Evolutionary conservation across 1,284 basidiomycete genomes (phyloP).

Genomic region (Ustilago vetiveriae): DNA sequence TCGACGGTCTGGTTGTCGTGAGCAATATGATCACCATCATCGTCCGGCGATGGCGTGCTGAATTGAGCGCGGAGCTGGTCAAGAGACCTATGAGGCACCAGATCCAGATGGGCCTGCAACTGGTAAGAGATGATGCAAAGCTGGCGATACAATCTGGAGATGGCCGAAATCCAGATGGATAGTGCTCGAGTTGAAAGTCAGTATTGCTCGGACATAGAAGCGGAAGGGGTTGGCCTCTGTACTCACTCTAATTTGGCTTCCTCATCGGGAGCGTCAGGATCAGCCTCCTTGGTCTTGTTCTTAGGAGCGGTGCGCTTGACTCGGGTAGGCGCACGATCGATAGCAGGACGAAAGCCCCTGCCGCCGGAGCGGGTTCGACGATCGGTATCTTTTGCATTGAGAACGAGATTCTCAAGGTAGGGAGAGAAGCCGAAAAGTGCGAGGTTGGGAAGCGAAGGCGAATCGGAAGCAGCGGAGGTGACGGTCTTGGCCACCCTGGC

Average conservation of each 20-base stretch:
- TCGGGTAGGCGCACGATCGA: conserved; percentile 23
- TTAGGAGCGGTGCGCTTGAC: conserved; percentile 24
- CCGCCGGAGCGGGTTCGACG: conserved; percentile 33
- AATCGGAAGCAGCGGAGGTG: conserved; percentile 21
- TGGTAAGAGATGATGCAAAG: conserved; percentile 49
- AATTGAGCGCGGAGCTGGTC: conserved; percentile 26
- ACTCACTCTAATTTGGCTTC: conserved; percentile 35
- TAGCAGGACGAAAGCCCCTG: conserved; percentile 17
- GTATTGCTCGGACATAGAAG: not conserved
- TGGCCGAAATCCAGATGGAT: not conserved
- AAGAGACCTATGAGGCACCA: conserved; percentile 36
- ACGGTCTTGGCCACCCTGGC: conserved; percentile 42
- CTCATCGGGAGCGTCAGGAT: conserved; percentile 31
- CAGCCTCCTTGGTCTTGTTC: conserved; percentile 24
- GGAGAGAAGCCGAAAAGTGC: conserved; percentile 42
- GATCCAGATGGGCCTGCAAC: conserved; percentile 45
- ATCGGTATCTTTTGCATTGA: conserved; percentile 39
- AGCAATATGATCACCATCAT: not conserved
- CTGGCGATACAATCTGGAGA: conserved; percentile 26
- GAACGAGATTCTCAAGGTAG: conserved; percentile 42
- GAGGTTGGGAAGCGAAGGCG: conserved; percentile 28
- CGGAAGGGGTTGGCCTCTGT: too few relatives aligned
- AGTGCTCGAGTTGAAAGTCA: conserved; percentile 2
- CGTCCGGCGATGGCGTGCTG: conserved; percentile 20
- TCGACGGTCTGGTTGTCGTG: too few relatives aligned